Evolutionary conservation across 2,329 filamentous ascomycete species (phyloP), one percentile per base, ranked within the genome.

Genomic region (Fusarium lateritium): DNA sequence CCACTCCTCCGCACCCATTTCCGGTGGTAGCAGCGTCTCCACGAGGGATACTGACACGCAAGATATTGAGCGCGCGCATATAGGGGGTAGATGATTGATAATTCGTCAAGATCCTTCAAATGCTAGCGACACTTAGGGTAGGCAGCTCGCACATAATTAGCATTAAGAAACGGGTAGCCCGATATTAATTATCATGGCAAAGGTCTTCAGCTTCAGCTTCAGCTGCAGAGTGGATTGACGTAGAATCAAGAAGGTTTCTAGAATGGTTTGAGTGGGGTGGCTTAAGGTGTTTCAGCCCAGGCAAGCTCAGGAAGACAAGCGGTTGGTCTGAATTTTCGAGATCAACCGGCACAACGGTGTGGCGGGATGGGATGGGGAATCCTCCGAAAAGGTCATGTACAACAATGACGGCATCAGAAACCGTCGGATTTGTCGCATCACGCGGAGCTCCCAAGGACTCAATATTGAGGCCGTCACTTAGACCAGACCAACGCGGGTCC

Each of bases 391-490:
- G 63, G 26, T 39, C 45, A 64, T 60, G 44, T 57, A 57, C 45
- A 33, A 65, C 43, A 40, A 71, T 71, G 69, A 75, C 65, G 61
- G 70, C 68, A 71, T 71, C 22, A 52, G 63, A 49, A 56, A 46
- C 44, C 64, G 26, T 22, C 55, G 58, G 63, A 34, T 44, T 34
- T 34, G 38, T 57, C 56, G 55, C 55, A 73, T 73, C 72, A 71
- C 71, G 52, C 62, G 58, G 64, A 63, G 50, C 52, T 39, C 45
- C 44, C 54, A 46, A 72, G 65, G 73, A 75, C 73, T 75, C 61
- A 75, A 71, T 36, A 62, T 75, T 75, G 72, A 75, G 73, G 72
- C 73, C 73, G 72, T 72, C 58, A 62, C 51, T 49, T 60, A 61
- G 65, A 39, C 62, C 68, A 67, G 67, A 62, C 59, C 68, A 70